Base-by-base conservation (phyloP, 2,329 filamentous ascomycete genomes). In the Sordariomycetes sp. region DNA sequence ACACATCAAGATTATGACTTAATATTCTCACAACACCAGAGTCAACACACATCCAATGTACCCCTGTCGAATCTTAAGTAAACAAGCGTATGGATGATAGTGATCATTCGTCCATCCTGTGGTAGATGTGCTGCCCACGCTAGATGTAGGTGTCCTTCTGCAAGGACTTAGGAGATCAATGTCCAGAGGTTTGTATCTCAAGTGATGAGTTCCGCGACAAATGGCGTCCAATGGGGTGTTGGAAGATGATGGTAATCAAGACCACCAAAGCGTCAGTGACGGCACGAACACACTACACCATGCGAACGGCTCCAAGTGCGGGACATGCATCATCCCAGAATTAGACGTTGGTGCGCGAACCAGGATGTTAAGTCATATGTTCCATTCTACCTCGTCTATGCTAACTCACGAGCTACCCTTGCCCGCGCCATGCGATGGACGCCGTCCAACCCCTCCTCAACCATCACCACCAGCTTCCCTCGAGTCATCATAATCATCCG, bases 381-480 rank as follows among this genome's bases (percentile, higher is more conserved):
- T 57, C 40, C 46, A 54, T 54, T 57, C 51, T 55, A 58, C 54
- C 49, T 42, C 55, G 45, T 58, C 53, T 57, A 57, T 53, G 46
- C 52, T 49, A 48, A 50, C 48, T 49, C 48, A 51, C 42, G 46
- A 43, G 44, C 21, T 29, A n/a, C 32, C 45, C 14, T 15, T 14
- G 14, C 29, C n/a, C 29, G n/a, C 12, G 14, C 29, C 12, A 14
- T 18, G 14, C 12, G 12, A 15, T 14, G 29, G 21, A 39, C 37
- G 37, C 35, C 28, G 30, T 38, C 33, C 33, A 12, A 11, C 17
- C 39, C 17, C 14, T 32, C 21, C 30, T 10, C 21, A 32, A 21
- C 30, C 17, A 32, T 19, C 31, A 14, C 31, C 21, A 15, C 31
- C 20, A 33, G 17, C 12, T 30, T n/a, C n/a, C n/a, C n/a, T n/a